Conservation (phyloP, 805 yeast species). For the Debaryomyces tyrocola region DNA sequence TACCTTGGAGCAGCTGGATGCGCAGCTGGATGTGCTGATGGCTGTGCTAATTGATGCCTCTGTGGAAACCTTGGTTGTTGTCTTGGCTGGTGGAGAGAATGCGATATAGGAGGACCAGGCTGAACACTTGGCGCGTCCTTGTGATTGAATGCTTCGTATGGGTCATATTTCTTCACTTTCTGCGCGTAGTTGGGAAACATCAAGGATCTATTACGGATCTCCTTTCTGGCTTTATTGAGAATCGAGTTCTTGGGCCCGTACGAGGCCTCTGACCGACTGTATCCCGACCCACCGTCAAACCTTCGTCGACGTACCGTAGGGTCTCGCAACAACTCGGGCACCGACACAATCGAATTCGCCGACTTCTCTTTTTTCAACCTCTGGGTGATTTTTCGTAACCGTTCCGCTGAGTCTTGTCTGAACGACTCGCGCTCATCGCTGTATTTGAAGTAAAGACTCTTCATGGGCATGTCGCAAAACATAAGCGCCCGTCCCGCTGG, state of each 20-base stretch:
- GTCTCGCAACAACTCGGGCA: slow-evolving; percentile 25
- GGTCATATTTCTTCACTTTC: slow-evolving; percentile 17
- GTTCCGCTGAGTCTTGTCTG: slow-evolving; percentile 42
- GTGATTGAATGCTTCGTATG: slow-evolving; percentile 22
- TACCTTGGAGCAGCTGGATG: too few relatives aligned
- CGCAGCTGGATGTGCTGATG: background rate
- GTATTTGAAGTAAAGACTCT: slow-evolving; percentile 40
- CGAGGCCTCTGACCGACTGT: slow-evolving; percentile 2
- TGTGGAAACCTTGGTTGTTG: background rate
- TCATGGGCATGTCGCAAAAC: slow-evolving; percentile 28
- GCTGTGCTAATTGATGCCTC: background rate
- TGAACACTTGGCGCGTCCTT: background rate
- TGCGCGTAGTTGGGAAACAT: slow-evolving; percentile 24
- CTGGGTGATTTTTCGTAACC: slow-evolving; percentile 44
- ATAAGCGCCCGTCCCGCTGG: background rate
- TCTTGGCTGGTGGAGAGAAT: background rate
- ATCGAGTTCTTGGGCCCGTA: slow-evolving; percentile 23
- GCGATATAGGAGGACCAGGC: background rate
- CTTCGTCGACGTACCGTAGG: slow-evolving; percentile 22
- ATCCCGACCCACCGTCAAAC: slow-evolving; percentile 10
- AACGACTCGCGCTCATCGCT: slow-evolving; percentile 42
- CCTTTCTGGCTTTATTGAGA: slow-evolving; percentile 34
- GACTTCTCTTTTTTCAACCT: slow-evolving; percentile 39
- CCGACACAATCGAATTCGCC: slow-evolving; percentile 39
- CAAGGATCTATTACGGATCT: slow-evolving; percentile 32